Base-by-base conservation (phyloP, 148 eudicot species). In the Agrostemma githago region DNA sequence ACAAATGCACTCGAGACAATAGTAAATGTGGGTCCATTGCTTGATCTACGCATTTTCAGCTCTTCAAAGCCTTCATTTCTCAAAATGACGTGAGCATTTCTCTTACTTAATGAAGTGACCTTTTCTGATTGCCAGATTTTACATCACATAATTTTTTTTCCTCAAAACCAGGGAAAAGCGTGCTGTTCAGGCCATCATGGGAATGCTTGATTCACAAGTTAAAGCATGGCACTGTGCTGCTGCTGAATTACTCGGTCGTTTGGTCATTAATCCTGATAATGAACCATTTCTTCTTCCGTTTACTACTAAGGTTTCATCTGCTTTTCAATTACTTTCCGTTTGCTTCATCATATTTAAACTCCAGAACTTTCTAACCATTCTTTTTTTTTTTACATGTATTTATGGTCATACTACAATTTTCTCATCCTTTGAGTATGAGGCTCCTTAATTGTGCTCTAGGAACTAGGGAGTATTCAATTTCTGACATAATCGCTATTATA, bases 161-260 rank as follows among this genome's bases (percentile, higher is more conserved):
- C 9, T 51, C 14, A 15, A 46, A 74, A 72, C 61, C 79, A 95
- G 97, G 82, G 97, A 89, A 80, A 89, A 88, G 80, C 89, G 85
- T 61, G 97, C 99, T 37, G 91, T 92, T 74, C 86, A 90, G 79
- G 93, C 99, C 62, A 80, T 92, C 64, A 79, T 90, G 87, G 96
- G 92, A 61, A 86, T 95, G 86, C 80, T 95, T 67, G 88, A 90
- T 83, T 92, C 99, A 69, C 79, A 87, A 70, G 83, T 88, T 58
- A 92, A 78, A 80, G 82, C 89, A 62, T 95, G 99, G 99, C 90
- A 95, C 66, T 95, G 93, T 88, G 92, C 92, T 70, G 97, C 99
- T 66, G 96, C 99, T 39, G 99, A 95, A 76, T 77, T 95, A 68
- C 83, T 95, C 70, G 97, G 98, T 20, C 97, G 99, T 66, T 57